Evolutionary conservation across 306 rosid genomes (phyloP).

Genomic region (Vigna reflexopilosa): DNA sequence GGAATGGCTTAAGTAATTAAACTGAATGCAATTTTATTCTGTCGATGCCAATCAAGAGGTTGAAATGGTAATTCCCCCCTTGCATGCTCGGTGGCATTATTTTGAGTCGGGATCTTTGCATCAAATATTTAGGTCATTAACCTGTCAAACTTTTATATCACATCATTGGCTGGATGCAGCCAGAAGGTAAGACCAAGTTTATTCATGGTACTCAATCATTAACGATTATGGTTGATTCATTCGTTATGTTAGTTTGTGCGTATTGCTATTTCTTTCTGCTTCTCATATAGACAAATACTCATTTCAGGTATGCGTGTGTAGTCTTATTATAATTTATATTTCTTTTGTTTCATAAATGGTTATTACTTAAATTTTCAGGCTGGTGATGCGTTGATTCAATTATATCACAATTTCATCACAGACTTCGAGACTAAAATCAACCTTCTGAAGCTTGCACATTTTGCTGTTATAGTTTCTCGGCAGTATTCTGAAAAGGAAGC

Average conservation of each 20-base stretch:
- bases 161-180: constrained; percentile 16
- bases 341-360: constrained; percentile 23
- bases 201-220: background rate
- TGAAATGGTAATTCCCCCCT: background rate
- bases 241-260: background rate
- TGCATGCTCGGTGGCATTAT: background rate
- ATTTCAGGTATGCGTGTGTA: background rate
- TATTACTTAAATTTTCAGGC: constrained; percentile 67
- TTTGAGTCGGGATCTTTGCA: background rate
- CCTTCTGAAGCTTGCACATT: constrained; percentile 99
- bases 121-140: background rate
- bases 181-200: background rate
- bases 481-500: constrained; percentile 96
- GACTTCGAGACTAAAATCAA: constrained; percentile 98
- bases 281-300: background rate
- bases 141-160: background rate
- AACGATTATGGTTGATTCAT: no score
- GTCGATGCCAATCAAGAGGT: background rate
- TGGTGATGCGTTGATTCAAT: constrained; percentile 95
- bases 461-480: constrained; percentile 96
- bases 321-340: background rate
- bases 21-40: background rate
- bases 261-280: background rate
- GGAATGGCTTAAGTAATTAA: background rate
- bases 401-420: constrained; percentile 96